Conservation (phyloP, 495 filamentous ascomycete genomes). For the Neurospora sublineolata region DNA sequence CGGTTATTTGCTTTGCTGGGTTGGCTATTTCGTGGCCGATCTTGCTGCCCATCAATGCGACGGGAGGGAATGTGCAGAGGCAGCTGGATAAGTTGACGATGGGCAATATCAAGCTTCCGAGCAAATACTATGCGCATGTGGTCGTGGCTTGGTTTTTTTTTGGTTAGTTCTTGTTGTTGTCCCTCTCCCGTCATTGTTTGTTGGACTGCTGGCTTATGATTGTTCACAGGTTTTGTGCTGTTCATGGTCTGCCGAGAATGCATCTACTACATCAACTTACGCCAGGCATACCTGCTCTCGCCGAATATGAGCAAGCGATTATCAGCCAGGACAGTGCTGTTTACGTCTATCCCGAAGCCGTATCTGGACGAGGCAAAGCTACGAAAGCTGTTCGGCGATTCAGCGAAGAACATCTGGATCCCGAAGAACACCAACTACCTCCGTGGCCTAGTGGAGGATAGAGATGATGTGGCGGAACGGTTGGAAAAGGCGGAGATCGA, state of each 20-base stretch:
- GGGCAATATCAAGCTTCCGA: slow-evolving; percentile 47
- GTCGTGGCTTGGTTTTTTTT: slow-evolving; percentile 54
- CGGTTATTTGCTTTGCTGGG: slow-evolving; percentile 62
- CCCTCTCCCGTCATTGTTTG: background rate
- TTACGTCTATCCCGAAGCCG: slow-evolving; percentile 52
- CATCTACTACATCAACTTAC: slow-evolving; percentile 55
- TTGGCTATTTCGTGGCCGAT: slow-evolving; percentile 63
- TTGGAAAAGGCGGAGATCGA: slow-evolving; percentile 57
- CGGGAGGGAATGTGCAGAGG: slow-evolving; percentile 47
- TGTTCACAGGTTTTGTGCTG: slow-evolving; percentile 45
- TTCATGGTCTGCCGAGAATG: slow-evolving; percentile 56
- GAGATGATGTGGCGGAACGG: slow-evolving; percentile 47
- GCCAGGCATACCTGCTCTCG: slow-evolving; percentile 62
- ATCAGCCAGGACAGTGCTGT: slow-evolving; percentile 59
- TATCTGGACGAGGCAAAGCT: slow-evolving; percentile 45
- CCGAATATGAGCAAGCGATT: slow-evolving; percentile 53
- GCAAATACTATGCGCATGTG: slow-evolving; percentile 51
- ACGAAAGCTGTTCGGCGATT: slow-evolving; percentile 49
- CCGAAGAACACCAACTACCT: slow-evolving; percentile 45
- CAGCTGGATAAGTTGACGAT: slow-evolving; percentile 56
- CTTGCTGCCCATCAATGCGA: slow-evolving; percentile 67
- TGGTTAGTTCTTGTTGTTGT: slow-evolving; percentile 27
- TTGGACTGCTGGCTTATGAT: background rate
- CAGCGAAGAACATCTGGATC: slow-evolving; percentile 51
- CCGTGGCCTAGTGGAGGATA: slow-evolving; percentile 43